phyloP scores from a whole-genome alignment of 176 grass and related monocot species.

The Puccinellia tenuiflora region DNA sequence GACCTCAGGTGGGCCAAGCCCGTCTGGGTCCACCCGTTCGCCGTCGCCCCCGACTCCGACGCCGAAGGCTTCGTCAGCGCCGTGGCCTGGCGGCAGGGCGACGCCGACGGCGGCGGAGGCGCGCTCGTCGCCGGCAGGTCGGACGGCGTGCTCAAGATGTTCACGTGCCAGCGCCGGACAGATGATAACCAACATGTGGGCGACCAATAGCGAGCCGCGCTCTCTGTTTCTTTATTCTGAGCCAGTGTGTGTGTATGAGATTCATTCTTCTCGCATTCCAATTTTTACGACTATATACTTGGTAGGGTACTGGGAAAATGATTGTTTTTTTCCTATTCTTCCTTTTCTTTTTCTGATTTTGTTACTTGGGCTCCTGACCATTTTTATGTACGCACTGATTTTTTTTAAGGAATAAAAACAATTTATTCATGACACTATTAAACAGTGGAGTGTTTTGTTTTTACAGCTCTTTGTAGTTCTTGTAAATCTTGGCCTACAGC shows the following conservation, averaged over 20 bases:
- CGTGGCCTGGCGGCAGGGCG: slow-evolving; percentile 55
- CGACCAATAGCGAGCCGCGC: background rate
- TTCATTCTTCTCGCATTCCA: background rate
- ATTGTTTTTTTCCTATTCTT: background rate
- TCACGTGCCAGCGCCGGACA: slow-evolving; percentile 38
- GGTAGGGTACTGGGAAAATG: background rate
- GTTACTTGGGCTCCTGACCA: slow-evolving; percentile 14
- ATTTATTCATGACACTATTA: background rate
- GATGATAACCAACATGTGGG: background rate
- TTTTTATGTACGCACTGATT: slow-evolving; percentile 15
- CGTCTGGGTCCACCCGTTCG: slow-evolving; percentile 64
- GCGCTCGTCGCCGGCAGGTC: slow-evolving; percentile 61
- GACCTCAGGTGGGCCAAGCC: slow-evolving; percentile 79
- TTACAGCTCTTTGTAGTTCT: too few relatives aligned
- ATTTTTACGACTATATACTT: background rate
- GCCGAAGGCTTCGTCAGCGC: slow-evolving; percentile 45
- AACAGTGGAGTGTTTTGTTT: background rate
- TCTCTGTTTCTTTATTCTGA: background rate
- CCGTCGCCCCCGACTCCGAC: background rate
- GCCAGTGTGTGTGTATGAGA: background rate
- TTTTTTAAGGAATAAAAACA: slow-evolving; percentile 20
- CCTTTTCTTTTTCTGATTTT: background rate
- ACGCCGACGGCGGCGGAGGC: background rate
- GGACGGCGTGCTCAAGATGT: slow-evolving; percentile 55
- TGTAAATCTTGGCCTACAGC: too few relatives aligned